Evolutionary conservation across 1,284 basidiomycete species (phyloP).

Genomic region (Apiotrichum gamsii): DNA sequence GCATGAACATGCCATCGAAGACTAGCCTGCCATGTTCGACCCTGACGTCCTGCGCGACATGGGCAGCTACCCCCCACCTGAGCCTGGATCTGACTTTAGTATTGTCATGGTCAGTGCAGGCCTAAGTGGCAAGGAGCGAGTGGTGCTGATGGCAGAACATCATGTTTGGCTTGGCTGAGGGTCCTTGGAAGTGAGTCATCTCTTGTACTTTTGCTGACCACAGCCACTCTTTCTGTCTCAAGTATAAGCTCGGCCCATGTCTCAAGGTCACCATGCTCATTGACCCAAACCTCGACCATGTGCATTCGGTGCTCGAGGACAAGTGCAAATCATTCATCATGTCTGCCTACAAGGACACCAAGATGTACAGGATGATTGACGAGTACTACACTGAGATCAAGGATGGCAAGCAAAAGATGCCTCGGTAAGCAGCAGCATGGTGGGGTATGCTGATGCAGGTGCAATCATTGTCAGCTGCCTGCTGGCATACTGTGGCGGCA

Average conservation of each 20-base stretch:
- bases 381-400: constrained; percentile 70
- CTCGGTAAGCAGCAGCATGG: constrained; percentile 44
- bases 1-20: neutral
- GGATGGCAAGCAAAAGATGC: constrained; percentile 43
- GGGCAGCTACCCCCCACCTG: constrained; percentile 38
- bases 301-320: constrained; percentile 70
- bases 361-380: constrained; percentile 78
- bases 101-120: constrained; percentile 87
- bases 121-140: constrained; percentile 24
- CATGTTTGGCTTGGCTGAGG: constrained; percentile 85
- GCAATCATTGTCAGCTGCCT: constrained; percentile 89
- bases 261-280: constrained; percentile 93
- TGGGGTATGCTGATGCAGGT: constrained; percentile 11
- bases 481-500: constrained; percentile 83
- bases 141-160: constrained; percentile 56
- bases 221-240: constrained; percentile 82
- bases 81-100: constrained; percentile 65
- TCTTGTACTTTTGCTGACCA: neutral
- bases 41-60: constrained; percentile 9
- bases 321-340: constrained; percentile 93
- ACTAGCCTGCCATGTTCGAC: constrained; percentile 1
- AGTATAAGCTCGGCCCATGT: constrained; percentile 90
- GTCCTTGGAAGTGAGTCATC: constrained; percentile 47
- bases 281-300: constrained; percentile 80
- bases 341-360: constrained; percentile 85